Conservation (phyloP, 2,329 filamentous ascomycete species). For the Pseudohalonectria lignicola region DNA sequence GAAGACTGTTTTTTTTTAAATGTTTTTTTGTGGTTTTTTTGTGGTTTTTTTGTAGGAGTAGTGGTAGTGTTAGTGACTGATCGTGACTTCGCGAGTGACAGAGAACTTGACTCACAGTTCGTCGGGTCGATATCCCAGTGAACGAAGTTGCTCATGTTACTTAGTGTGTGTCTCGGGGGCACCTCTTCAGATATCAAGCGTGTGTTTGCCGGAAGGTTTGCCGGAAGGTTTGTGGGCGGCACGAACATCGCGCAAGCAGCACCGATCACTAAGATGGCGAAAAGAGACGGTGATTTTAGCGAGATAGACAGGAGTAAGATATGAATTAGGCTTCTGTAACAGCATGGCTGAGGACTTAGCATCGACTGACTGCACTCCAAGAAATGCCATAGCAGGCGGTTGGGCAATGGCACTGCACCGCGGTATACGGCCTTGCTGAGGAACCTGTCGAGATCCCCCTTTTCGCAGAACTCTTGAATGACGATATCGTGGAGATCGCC, state of each 20-base stretch:
- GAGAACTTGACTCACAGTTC: background rate
- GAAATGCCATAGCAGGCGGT: background rate
- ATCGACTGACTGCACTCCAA: slow-evolving; percentile 1
- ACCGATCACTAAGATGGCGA: background rate
- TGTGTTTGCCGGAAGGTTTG: background rate
- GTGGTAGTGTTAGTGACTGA: background rate
- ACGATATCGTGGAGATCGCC: background rate
- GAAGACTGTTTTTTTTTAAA: no score
- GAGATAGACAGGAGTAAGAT: background rate
- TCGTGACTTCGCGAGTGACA: background rate
- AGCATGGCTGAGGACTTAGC: background rate
- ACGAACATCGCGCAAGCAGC: background rate
- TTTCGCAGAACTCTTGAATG: background rate
- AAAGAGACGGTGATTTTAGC: background rate
- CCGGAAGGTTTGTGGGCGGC: background rate
- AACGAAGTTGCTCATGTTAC: background rate
- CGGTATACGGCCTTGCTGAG: background rate
- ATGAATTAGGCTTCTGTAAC: background rate
- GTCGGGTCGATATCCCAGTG: slow-evolving; percentile 1
- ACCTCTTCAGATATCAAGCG: background rate
- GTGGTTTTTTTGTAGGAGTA: background rate
- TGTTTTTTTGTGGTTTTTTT: background rate
- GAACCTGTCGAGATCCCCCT: background rate
- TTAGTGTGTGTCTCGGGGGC: background rate
- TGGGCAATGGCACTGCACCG: background rate